A percentile compares a stretch with the other conserved stretches of the same genome.
Conservation (phyloP, 345 rosid genomes). For the Moringa oleifera region DNA sequence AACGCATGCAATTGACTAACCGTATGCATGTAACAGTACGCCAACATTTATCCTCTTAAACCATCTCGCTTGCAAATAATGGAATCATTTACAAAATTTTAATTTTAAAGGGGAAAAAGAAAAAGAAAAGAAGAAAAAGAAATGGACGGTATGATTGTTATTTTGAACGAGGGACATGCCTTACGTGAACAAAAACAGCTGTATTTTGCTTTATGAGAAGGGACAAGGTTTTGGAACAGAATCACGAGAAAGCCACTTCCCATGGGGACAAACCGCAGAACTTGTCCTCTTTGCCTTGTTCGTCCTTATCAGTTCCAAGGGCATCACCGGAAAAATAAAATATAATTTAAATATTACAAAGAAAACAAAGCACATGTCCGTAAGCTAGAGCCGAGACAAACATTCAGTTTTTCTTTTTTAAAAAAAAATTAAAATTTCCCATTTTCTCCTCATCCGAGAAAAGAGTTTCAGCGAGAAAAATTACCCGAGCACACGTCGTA, state of each 20-base stretch:
- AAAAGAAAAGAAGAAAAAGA: no score
- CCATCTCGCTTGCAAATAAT: no score
- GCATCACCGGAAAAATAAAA: background rate
- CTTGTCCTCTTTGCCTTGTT: slow-evolving; percentile 10
- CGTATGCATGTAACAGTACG: no score
- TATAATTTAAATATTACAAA: slow-evolving; percentile 2
- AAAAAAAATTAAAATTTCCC: no score
- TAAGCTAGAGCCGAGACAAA: background rate
- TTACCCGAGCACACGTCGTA: no score
- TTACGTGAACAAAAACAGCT: background rate
- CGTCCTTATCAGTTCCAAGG: slow-evolving; percentile 19
- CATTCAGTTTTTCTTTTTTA: background rate
- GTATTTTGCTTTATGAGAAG: background rate
- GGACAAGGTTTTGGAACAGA: slow-evolving; percentile 4
- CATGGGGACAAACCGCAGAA: slow-evolving; percentile 6
- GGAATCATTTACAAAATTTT: no score
- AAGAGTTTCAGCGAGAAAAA: no score
- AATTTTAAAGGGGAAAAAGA: no score
- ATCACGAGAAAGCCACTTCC: slow-evolving; percentile 11
- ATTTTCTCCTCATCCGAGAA: no score
- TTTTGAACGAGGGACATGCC: background rate
- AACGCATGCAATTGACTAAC: no score
- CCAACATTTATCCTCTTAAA: no score
- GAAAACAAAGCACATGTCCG: slow-evolving; percentile 4
- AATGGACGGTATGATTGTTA: no score